These are phyloP conservation scores for Ogataea trehaloabstinens DNA, from an alignment of 805 yeast genomes.

Conservation along the genomic window DNA sequence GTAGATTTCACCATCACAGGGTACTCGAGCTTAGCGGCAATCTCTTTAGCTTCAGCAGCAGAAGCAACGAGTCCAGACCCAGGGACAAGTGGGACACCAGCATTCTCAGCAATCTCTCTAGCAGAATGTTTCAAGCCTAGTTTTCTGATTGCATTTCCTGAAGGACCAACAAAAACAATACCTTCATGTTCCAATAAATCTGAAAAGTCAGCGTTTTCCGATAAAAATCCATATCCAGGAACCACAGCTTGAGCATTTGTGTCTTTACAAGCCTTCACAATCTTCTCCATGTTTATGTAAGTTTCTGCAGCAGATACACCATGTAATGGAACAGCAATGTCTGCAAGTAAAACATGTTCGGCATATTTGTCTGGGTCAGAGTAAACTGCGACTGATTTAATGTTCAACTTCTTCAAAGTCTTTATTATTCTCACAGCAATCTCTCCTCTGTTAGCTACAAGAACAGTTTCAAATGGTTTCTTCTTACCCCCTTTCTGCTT, in stretches of 20 bases:
- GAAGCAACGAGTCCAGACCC: conserved; percentile 82
- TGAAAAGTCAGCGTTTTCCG: conserved; percentile 95
- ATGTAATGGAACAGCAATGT: conserved; percentile 71
- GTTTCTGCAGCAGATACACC: conserved; percentile 91
- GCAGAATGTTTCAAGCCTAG: conserved; percentile 96
- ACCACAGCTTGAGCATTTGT: conserved; percentile 92
- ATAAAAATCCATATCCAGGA: conserved; percentile 96
- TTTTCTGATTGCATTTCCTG: conserved; percentile 87
- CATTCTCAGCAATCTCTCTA: conserved; percentile 84
- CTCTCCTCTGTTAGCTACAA: conserved; percentile 97
- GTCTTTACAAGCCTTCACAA: conserved; percentile 78
- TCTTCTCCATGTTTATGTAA: conserved; percentile 80
- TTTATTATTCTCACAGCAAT: conserved; percentile 92
- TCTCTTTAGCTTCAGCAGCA: conserved; percentile 69
- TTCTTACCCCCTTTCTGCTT: conserved; percentile 26
- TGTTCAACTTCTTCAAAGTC: conserved; percentile 77
- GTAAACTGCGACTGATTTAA: conserved; percentile 81
- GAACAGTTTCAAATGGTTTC: conserved; percentile 77
- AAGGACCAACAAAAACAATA: conserved; percentile 92
- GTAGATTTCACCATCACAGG: conserved; percentile 97
- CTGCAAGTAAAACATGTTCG: conserved; percentile 81
- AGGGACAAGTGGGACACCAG: conserved; percentile 97
- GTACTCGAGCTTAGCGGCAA: conserved; percentile 74
- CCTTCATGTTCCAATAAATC: conserved; percentile 83
- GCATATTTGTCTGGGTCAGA: conserved; percentile 90